These are phyloP conservation scores for Sextonia rubra DNA, from an alignment of 164 flowering plant genomes.

Conservation along the genomic window DNA sequence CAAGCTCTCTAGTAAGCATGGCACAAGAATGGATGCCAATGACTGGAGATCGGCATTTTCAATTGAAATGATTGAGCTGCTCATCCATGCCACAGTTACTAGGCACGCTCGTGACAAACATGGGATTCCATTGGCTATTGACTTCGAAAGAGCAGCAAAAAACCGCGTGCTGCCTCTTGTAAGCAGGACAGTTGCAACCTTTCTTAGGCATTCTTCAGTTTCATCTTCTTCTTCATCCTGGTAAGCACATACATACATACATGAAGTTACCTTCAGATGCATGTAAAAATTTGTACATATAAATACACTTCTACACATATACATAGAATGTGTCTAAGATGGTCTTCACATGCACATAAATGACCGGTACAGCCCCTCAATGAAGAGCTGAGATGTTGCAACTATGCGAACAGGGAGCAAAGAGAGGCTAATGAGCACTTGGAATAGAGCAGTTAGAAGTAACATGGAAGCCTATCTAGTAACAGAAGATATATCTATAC, in stretches of 20 bases:
- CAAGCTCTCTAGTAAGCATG: slow-evolving; percentile 35
- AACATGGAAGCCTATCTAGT: too few species aligned
- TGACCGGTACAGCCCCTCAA: too few species aligned
- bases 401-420: too few species aligned
- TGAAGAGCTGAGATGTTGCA: too few species aligned
- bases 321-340: too few species aligned
- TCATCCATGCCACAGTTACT: slow-evolving; percentile 59
- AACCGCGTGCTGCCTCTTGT: slow-evolving; percentile 40
- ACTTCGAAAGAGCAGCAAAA: slow-evolving; percentile 39
- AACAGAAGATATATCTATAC: too few species aligned
- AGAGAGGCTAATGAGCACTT: too few species aligned
- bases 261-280: background rate
- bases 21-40: slow-evolving; percentile 35
- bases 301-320: too few species aligned
- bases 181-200: slow-evolving; percentile 38
- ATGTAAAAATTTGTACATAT: too few species aligned
- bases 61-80: slow-evolving; percentile 25
- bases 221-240: slow-evolving; percentile 56
- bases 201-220: slow-evolving; percentile 42
- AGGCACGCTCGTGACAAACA: slow-evolving; percentile 53
- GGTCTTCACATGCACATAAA: too few species aligned
- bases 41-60: slow-evolving; percentile 26
- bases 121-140: slow-evolving; percentile 45
- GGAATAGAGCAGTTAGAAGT: too few species aligned
- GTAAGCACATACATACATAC: background rate